Evolutionary conservation across 2,329 filamentous ascomycete species (phyloP).

Genomic region (Fusarium brachygibbosum): DNA sequence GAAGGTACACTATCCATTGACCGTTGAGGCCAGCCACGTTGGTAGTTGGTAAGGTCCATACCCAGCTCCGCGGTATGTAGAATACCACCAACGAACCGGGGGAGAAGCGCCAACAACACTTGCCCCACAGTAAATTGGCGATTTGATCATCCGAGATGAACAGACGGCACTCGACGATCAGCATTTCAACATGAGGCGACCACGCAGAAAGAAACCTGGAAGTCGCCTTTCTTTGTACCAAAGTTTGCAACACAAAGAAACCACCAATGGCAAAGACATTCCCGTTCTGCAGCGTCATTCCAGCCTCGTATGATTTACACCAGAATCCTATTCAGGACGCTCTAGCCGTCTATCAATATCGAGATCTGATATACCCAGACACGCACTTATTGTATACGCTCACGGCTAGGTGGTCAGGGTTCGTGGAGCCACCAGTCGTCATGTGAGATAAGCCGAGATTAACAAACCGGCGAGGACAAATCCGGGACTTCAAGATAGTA

Average conservation of each 20-base stretch:
- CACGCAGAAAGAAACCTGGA: neutral
- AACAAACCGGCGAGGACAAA: neutral
- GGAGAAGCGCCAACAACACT: conserved; percentile 8
- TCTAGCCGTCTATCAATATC: neutral
- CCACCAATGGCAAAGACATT: neutral
- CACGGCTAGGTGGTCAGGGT: neutral
- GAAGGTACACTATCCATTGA: neutral
- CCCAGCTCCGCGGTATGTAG: conserved; percentile 1
- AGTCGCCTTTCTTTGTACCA: neutral
- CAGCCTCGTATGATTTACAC: neutral
- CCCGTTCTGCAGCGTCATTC: neutral
- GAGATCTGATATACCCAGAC: neutral
- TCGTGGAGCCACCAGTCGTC: neutral
- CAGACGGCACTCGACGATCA: conserved; percentile 30
- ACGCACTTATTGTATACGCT: neutral
- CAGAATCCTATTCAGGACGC: neutral
- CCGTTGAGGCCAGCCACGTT: conserved; percentile 41
- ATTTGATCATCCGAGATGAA: conserved; percentile 38
- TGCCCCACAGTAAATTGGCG: conserved; percentile 33
- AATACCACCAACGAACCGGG: conserved; percentile 32
- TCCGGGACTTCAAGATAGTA: neutral
- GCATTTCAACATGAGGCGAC: conserved; percentile 21
- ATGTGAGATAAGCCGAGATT: neutral
- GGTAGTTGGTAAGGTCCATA: neutral
- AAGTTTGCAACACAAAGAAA: neutral